These are phyloP conservation scores for Eucommia ulmoides DNA, from an alignment of 257 asterid species.

Conservation along the genomic window DNA sequence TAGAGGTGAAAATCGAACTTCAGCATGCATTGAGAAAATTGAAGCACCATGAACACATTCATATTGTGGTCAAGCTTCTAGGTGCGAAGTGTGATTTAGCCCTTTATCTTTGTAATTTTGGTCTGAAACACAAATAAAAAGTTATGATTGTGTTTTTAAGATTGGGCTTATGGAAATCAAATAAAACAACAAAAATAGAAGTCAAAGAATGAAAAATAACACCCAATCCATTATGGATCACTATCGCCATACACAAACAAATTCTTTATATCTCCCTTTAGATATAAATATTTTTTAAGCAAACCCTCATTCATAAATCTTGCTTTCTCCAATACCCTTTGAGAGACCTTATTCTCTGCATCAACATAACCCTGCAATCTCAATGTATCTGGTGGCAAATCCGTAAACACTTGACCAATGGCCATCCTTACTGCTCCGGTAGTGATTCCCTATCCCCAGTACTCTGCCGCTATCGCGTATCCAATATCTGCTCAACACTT, in stretches of 20 bases:
- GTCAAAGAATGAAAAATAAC: too few relatives aligned
- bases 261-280: not conserved
- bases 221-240: too few relatives aligned
- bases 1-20: too few relatives aligned
- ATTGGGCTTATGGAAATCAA: too few relatives aligned
- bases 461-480: constrained; percentile 27
- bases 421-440: constrained; percentile 33
- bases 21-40: too few relatives aligned
- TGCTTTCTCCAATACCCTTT: not conserved
- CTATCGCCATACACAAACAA: not conserved
- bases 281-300: not conserved
- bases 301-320: not conserved
- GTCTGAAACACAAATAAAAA: too few relatives aligned
- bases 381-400: constrained; percentile 24
- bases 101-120: too few relatives aligned
- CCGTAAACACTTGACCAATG: constrained; percentile 17
- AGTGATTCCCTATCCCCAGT: constrained; percentile 47
- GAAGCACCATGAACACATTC: too few relatives aligned
- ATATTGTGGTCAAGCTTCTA: too few relatives aligned
- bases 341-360: constrained; percentile 4
- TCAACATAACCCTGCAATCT: constrained; percentile 42
- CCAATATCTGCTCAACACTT: constrained; percentile 37
- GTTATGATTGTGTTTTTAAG: too few relatives aligned
- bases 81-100: too few relatives aligned
- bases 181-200: too few relatives aligned